Percentiles rank a stretch among this genome's conserved stretches.
Evolutionary conservation across 2,329 filamentous ascomycete species (phyloP).

Genomic region (Colletotrichum sp.): DNA sequence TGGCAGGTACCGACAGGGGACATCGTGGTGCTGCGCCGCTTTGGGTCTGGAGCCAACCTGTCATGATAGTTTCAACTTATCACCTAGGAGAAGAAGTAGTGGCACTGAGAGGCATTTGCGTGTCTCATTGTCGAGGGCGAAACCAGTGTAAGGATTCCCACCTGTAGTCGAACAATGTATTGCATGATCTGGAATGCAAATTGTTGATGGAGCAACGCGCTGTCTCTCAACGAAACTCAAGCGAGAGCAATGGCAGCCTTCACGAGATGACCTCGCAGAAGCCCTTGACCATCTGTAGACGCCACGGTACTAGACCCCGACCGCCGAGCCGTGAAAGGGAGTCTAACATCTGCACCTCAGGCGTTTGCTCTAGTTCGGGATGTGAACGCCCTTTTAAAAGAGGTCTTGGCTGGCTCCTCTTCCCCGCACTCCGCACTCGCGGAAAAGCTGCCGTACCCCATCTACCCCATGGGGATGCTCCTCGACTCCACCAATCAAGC

Average conservation of each 20-base stretch:
- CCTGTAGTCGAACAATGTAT: background rate
- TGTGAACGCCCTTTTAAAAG: background rate
- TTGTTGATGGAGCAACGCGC: background rate
- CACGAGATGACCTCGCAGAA: background rate
- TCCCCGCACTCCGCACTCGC: constrained; percentile 16
- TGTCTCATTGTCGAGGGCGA: background rate
- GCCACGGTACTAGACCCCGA: background rate
- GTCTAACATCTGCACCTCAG: background rate
- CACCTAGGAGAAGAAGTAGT: background rate
- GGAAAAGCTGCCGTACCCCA: constrained; percentile 15
- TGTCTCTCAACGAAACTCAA: accelerated
- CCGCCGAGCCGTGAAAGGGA: background rate
- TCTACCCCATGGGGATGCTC: constrained; percentile 12
- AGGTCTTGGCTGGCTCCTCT: constrained; percentile 3
- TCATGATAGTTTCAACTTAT: background rate
- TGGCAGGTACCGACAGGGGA: background rate
- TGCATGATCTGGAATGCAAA: background rate
- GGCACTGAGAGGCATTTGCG: accelerated
- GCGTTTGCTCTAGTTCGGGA: background rate
- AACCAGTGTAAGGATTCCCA: accelerated
- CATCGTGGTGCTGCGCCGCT: background rate
- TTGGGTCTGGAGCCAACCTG: background rate
- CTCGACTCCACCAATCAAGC: constrained; percentile 13
- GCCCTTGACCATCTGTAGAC: background rate
- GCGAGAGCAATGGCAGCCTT: background rate